phyloP scores from a whole-genome alignment of 163 green algal genomes.

The Volvox carteri region DNA sequence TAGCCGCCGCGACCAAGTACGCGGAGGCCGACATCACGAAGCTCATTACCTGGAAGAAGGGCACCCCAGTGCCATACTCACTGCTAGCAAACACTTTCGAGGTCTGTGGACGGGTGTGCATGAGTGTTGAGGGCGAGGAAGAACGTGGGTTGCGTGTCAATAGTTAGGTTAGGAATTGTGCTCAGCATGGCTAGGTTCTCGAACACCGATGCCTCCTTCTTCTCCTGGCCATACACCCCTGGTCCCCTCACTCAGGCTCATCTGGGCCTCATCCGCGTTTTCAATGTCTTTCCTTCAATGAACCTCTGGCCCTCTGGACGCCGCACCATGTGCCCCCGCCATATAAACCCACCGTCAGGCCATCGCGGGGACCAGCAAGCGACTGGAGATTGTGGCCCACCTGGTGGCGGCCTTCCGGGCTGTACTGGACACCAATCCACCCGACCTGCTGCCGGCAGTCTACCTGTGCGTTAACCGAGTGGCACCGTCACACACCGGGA shows the following conservation, averaged over 20 bases:
- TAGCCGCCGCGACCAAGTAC: slow-evolving; percentile 80
- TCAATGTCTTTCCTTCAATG: too few species aligned
- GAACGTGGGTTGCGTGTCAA: too few species aligned
- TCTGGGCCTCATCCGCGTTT: too few species aligned
- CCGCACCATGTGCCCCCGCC: too few species aligned
- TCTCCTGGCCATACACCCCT: too few species aligned
- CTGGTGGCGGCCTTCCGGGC: slow-evolving; percentile 86
- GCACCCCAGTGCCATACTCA: slow-evolving; percentile 89
- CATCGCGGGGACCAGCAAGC: slow-evolving; percentile 86
- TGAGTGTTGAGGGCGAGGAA: not conserved
- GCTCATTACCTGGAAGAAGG: slow-evolving; percentile 80
- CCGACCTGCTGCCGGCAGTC: slow-evolving; percentile 91
- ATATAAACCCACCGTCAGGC: too few species aligned
- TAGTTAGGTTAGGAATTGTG: too few species aligned
- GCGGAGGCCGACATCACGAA: slow-evolving; percentile 68
- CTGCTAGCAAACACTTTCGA: slow-evolving; percentile 86
- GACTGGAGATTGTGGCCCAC: slow-evolving; percentile 87
- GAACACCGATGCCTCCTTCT: too few species aligned
- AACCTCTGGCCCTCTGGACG: too few species aligned
- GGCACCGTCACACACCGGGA: slow-evolving; percentile 90
- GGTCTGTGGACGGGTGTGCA: not conserved
- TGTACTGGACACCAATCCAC: slow-evolving; percentile 85
- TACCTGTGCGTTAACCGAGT: slow-evolving; percentile 96
- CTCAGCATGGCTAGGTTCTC: too few species aligned
- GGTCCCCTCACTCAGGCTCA: too few species aligned